Conservation (phyloP, 2,329 filamentous ascomycete species). For the Scortechinia acanthostroma region DNA sequence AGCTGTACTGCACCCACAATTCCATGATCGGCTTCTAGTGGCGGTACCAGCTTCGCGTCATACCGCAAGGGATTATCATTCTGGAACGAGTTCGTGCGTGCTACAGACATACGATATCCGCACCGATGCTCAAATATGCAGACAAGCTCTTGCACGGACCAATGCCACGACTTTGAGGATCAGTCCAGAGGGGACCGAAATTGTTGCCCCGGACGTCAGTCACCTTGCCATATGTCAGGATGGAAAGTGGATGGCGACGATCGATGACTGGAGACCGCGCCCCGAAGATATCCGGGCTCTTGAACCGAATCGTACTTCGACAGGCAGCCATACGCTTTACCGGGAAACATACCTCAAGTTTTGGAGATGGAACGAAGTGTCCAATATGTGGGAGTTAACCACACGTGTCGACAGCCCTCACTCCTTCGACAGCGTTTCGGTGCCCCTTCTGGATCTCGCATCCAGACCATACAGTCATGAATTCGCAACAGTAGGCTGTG, state of each 20-base stretch:
- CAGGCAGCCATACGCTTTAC: constrained; percentile 10
- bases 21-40: constrained; percentile 26
- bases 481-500: constrained; percentile 51
- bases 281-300: constrained; percentile 37
- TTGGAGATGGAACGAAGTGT: constrained; percentile 45
- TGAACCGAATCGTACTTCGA: constrained; percentile 22
- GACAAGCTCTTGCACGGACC: constrained; percentile 55
- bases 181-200: constrained; percentile 41
- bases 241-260: constrained; percentile 53
- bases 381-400: constrained; percentile 45
- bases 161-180: constrained; percentile 50
- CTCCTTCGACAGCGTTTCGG: constrained; percentile 21
- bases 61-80: constrained; percentile 12
- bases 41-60: constrained; percentile 40
- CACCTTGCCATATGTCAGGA: constrained; percentile 42
- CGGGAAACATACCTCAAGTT: constrained; percentile 51
- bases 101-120: constrained; percentile 53
- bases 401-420: constrained; percentile 53
- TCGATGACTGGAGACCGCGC: constrained; percentile 52
- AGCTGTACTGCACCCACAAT: constrained; percentile 25
- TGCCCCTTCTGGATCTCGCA: constrained; percentile 38
- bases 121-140: constrained; percentile 39
- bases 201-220: constrained; percentile 45
- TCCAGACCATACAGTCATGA: constrained; percentile 36
- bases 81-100: constrained; percentile 31